Evolutionary conservation across 768 basidiomycete genomes (phyloP), one percentile per base, ranked within the genome.

Genomic region (Cytidiella melzeri): DNA sequence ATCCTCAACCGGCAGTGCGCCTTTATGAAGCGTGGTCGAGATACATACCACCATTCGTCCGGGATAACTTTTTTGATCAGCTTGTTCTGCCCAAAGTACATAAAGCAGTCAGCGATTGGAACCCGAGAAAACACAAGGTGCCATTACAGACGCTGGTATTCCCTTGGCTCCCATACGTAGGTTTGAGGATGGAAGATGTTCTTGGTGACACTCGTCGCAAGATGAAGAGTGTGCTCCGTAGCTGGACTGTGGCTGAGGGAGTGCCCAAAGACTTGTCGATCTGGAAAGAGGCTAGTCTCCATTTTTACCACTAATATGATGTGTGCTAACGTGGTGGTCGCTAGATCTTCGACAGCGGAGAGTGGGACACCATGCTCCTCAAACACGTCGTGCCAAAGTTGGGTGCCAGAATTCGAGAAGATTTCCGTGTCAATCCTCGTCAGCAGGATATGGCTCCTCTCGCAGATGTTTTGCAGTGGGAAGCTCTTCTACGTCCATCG

Each of bases 21-120:
- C 70, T 99, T 2, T 89, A 92, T 60, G 90, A 95, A 66, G 75
- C 81, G 0, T 98, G 96, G 96, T 78, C 84, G 1, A 76, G 80
- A 1, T 81, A 95, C 55, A 74, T 98, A 1, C 96, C 96, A 0
- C 77, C 77, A 0, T 99, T 97, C 69, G 84, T 99, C 51, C 80
- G 81, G 46, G 94, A 97, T 69, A 99, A 97, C 62, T 75, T 99
- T 51, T 80, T 99, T 54, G 94, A 97, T 62, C 96, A 99, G 64
- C 81, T 99, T 20, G 79, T 99, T 40, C 72, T 99, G 19, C 96
- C 96, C 1, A 99, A 98, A 67, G 79, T 99, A 2, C 79, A 85
- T 43, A 83, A 83, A 54, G 81, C 91, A 3, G 78, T 97, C 27
- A 76, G 81, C 3, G 83, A 89, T 44, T 99, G 96, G 96, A 83